phyloP scores from a whole-genome alignment of 306 rosid genomes.

The Prosopis cineraria region DNA sequence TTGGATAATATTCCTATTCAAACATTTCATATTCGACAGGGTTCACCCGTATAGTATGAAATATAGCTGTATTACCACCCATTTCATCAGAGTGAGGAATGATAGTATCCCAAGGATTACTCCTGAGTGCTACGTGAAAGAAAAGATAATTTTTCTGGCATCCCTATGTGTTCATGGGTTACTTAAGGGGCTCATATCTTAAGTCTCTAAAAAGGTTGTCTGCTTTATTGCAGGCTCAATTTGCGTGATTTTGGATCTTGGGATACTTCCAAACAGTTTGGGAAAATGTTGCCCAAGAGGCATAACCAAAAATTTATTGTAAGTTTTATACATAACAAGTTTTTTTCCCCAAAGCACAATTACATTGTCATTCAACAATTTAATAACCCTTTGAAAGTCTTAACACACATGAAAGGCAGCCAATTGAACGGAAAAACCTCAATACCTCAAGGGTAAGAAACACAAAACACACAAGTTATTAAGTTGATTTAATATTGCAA shows the following conservation, averaged over 20 bases:
- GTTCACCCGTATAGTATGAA: not conserved
- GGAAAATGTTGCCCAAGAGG: not conserved
- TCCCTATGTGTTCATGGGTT: not conserved
- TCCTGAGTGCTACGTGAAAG: not conserved
- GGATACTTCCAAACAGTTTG: not conserved
- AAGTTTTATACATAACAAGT: not conserved
- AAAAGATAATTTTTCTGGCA: not conserved
- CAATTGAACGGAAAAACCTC: constrained; percentile 19
- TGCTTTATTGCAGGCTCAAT: not conserved
- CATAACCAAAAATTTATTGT: not conserved
- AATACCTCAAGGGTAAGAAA: constrained; percentile 5
- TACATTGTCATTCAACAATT: not conserved
- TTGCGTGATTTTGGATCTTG: not conserved
- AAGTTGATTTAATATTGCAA: not conserved
- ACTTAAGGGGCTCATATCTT: not conserved
- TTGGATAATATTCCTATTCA: not conserved
- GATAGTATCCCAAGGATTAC: not conserved
- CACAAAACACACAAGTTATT: too few species aligned
- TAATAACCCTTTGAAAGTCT: not conserved
- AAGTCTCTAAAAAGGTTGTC: not conserved
- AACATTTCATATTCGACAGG: not conserved
- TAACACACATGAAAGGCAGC: constrained; percentile 8
- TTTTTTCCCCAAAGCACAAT: not conserved
- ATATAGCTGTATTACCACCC: not conserved
- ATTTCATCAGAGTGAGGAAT: not conserved